Evolutionary conservation across 331 rosid species (phyloP), one percentile per base, ranked within the genome.

Genomic region (Malus hybrid): DNA sequence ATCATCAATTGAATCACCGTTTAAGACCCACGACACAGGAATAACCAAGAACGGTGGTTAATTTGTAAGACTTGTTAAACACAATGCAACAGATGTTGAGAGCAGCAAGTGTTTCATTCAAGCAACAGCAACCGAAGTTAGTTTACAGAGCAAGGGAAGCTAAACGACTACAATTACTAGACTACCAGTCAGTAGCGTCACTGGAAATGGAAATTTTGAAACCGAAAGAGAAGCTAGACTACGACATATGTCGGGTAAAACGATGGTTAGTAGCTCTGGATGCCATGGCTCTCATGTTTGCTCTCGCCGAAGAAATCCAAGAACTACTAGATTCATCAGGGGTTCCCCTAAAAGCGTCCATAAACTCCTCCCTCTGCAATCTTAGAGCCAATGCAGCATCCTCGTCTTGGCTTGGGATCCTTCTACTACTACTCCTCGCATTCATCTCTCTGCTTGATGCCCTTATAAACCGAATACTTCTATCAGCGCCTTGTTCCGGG

Each of bases 331-430:
- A 72, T 12, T 73, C 88, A 68, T 80, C 63, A 57, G 24, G 63
- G 28, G 30, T 74, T 48, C 74, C 88, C 75, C 91, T 78, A 63
- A 86, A 82, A 24, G 78, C 86, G 55, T 84, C 90, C 89, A 94
- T 71, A 75, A 95, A 92, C 85, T 95, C 97, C 52, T 92, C 93
- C 73, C 99, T 92, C 74, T 92, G 99, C 77, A 92, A 36, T 82
- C 96, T 95, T 24, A 85, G 80, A 78, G 97, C 97, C 56, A 95
- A 76, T 52, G 97, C 97, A 77, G 91, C 93, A 84, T 95, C 99
- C 82, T 79, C 92, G 74, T 89, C 83, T 82, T 95, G 99, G 79
- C 63, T 79, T 16, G 84, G 20, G 32, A 70, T 32, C 75, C 85
- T 81, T 85, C 95, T 83, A 72, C 89, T 86, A 66, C 87, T 85